Base-by-base conservation (phyloP, 225 moss, liverwort and hornwort species). In the Thuidium tamariscinum region DNA sequence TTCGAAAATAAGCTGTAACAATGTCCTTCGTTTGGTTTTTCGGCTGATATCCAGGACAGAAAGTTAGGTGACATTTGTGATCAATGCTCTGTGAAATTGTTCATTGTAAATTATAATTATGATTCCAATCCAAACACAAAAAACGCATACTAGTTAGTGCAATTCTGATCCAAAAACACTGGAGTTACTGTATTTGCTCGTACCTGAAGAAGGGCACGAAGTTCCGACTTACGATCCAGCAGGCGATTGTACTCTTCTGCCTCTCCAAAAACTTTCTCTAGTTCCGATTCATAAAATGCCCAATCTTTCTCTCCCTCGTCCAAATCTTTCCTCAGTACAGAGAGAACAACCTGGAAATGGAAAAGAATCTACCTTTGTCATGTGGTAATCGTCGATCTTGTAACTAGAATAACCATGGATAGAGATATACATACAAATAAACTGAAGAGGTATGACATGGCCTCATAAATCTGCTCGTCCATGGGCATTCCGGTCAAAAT, bases 311-410 rank as follows among this genome's bases (percentile, higher is more conserved):
- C 86, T 79, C 86, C 86, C 29, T 88, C 79, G 25, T 79, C 88
- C 39, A 68, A 52, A 48, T 79, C 88, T 48, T 63, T 85, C 64
- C 96, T 92, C 82, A 97, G 41, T 51, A 88, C 85, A 87, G 92
- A 85, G 66, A 97, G 96, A 87, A 95, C 96, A 62, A 89, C 89
- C 96, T 96, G 92, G 86, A 91, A 68, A 82, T 56, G 51, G 8
- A n/a, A 25, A 9, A 54, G 15, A 25, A 78, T 60, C 62, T 79
- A 83, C 72, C 69, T 65, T 52, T 13, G 65, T 46, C 64, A 71
- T 20, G 57, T 41, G 18, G 22, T 78, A 37, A 66, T 56, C 46
- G 55, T 74, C 79, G 52, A 52, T 79, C 67, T 85, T 42, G 51
- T 66, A 82, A 91, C 41, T 26, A 86, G 44, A 59, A 79, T 22